Base-by-base conservation (phyloP, 805 yeast species). In the Wickerhamomyces alni region DNA sequence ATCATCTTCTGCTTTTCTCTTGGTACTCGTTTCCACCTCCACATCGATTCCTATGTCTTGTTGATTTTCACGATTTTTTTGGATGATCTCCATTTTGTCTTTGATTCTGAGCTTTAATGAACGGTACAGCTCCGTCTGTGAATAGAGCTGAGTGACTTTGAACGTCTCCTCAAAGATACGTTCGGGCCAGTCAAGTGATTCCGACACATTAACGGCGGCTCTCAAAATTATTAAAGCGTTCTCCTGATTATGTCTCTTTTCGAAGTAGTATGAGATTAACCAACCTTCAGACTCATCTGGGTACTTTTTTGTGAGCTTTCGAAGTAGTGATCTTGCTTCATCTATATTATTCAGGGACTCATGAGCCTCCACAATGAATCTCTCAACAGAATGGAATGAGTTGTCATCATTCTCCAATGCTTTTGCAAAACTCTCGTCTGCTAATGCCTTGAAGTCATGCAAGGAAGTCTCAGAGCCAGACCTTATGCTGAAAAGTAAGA, bases 111-210 rank as follows among this genome's bases (percentile, higher is more conserved):
- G 40, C 4, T 48, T 44, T 1, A 69, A 53, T 3, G 30, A 8
- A 21, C 48, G 56, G 37, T 54, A 58, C 1, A 55, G 34, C 2
- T 41, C 41, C 0, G 44, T 38, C 13, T 55, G 46, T 2, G 75
- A 72, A 50, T 58, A 27, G 0, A 67, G 42, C 22, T 60, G 58
- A 35, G 63, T 67, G 46, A 53, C 69, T 4, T 61, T 50, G 11
- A 62, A 34, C 58, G 71, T 69, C 42, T 70, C 79, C 35, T 71
- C 72, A 11, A 66, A 46, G 5, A 76, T 42, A 37, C 70, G 57
- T 36, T 75, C 78, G 1, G 81, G 79, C 69, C 70, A 61, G 46
- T 76, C 83, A 29, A 77, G 38, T 1, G 38, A 31, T 12, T 40
- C 44, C 1, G 61, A 48, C 10, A 48, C 36, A 11, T 44, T 40